Base-by-base conservation (phyloP, 2,329 filamentous ascomycete species). In the Penicillium glabrum region DNA sequence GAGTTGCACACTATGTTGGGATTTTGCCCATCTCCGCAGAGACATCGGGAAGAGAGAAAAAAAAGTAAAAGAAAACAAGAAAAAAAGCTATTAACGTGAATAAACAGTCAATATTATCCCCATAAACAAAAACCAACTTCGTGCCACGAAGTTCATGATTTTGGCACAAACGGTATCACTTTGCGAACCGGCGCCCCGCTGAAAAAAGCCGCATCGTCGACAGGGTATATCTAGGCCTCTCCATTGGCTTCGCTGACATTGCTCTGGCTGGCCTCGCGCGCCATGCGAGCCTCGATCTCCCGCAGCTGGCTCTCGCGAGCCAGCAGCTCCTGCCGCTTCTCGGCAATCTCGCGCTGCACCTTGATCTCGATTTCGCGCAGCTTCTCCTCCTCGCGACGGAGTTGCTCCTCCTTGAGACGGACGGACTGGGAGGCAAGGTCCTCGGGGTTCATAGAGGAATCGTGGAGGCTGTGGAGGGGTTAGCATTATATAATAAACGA, bases 291-390 rank as follows among this genome's bases (percentile, higher is more conserved):
- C 80, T 98, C 93, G 74, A 99, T 97, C 83, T 99, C 95, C 79
- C 95, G 93, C 69, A 99, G 87, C 82, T 99, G 95, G 72, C 92
- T 96, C 82, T 99, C 95, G 77, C 95, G 92, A 64, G 95, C 95
- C 79, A 99, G 77, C 61, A 99, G 85, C 80, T 99, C 95, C 82
- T 99, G 95, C 81, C 95, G 89, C 87, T 99, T 99, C 86, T 98
- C 95, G 81, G 97, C 96, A 83, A 99, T 99, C 80, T 99, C 95
- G 75, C 95, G 91, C 82, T 99, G 95, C 62, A 99, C 95, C 88
- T 99, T 99, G 82, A 97, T 84, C 77, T 99, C 95, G 75, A 99
- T 98, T 82, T 99, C 95, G 78, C 95, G 91, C 63, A 99, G 89
- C 84, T 99, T 99, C 89, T 99, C 95, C 82, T 99, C 95, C 80